Percentiles rank a stretch among this genome's conserved stretches.
phyloP scores from a whole-genome alignment of 2,329 filamentous ascomycete species.

The Penicillium sp. region DNA sequence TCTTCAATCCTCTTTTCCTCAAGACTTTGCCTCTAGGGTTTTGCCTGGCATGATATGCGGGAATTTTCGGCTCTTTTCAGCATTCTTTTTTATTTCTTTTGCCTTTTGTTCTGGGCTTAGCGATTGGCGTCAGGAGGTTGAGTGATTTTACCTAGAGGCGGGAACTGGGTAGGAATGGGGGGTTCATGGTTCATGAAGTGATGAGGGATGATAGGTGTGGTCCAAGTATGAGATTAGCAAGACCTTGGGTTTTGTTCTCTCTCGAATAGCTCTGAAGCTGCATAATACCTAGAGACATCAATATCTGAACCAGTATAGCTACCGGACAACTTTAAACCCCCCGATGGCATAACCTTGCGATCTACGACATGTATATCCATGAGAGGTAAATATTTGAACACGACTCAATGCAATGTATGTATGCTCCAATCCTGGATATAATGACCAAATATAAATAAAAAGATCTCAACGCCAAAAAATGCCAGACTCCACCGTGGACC shows the following conservation, averaged over 20 bases:
- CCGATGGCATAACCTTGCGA: background rate
- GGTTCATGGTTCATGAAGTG: background rate
- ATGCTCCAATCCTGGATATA: background rate
- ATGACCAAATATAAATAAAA: background rate
- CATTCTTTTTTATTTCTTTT: background rate
- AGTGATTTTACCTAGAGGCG: background rate
- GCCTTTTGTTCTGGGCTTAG: conserved; percentile 18
- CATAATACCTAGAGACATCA: no score
- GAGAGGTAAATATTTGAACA: background rate
- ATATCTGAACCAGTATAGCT: no score
- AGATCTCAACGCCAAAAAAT: conserved; percentile 1
- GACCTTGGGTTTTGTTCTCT: no score
- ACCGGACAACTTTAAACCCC: no score
- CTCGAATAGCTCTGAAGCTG: background rate
- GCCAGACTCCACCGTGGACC: background rate
- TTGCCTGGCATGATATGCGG: background rate
- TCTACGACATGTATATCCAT: background rate
- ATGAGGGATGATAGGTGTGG: background rate
- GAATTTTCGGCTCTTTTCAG: background rate
- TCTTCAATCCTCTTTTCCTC: background rate
- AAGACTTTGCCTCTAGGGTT: background rate
- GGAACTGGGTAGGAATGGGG: background rate
- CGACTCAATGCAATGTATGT: background rate
- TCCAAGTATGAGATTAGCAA: background rate
- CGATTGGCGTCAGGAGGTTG: conserved; percentile 19